Conservation (phyloP, 1,139 yeast genomes). For the Meyerozyma guilliermondii region DNA sequence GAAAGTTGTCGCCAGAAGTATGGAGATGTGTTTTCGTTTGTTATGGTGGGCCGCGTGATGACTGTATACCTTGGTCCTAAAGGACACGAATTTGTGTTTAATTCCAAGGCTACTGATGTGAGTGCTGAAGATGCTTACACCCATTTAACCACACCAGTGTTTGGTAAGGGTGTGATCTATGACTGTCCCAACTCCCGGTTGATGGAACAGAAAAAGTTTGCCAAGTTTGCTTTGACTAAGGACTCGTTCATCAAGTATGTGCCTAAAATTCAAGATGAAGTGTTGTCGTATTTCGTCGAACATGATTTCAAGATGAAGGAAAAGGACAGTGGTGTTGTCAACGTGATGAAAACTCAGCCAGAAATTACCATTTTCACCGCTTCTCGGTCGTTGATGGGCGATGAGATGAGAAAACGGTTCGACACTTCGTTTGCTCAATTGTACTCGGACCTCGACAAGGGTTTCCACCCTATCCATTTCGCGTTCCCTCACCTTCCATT, state of each 20-base stretch:
- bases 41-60: constrained; percentile 86
- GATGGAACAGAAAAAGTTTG: constrained; percentile 98
- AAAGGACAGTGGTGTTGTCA: constrained; percentile 47
- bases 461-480: constrained; percentile 93
- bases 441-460: constrained; percentile 90
- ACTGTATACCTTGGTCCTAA: constrained; percentile 95
- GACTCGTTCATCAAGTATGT: constrained; percentile 84
- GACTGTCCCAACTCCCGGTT: constrained; percentile 91
- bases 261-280: constrained; percentile 81
- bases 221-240: constrained; percentile 80
- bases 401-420: constrained; percentile 80
- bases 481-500: constrained; percentile 92
- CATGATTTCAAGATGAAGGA: constrained; percentile 30
- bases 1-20: constrained; percentile 69
- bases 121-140: constrained; percentile 95
- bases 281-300: constrained; percentile 54
- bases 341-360: constrained; percentile 83
- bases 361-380: constrained; percentile 97
- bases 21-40: constrained; percentile 90
- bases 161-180: constrained; percentile 94
- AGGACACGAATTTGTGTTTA: constrained; percentile 94
- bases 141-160: constrained; percentile 94
- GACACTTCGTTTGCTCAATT: constrained; percentile 80
- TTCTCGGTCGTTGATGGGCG: constrained; percentile 84
- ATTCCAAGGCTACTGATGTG: constrained; percentile 84